Conservation (phyloP, 352 stramenopile genomes). For the Halophytophthora batemanensis region DNA sequence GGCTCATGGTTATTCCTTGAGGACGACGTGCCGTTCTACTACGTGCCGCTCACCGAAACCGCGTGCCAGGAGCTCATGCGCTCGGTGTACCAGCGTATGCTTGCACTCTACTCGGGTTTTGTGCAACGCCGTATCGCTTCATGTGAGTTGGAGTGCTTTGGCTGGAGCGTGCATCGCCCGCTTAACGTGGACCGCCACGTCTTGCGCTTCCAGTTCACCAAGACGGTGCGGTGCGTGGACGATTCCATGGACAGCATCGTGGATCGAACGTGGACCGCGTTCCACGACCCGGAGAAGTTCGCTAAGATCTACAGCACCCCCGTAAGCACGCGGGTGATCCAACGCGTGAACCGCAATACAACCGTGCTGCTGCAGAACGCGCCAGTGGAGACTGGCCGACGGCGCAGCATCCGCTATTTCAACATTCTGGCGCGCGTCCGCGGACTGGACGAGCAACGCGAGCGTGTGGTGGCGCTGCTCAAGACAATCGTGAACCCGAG, state of each 20-base stretch:
- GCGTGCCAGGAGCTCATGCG: conserved; percentile 28
- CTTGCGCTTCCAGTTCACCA: conserved; percentile 49
- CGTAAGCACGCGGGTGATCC: conserved; percentile 34
- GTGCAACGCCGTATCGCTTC: conserved; percentile 24
- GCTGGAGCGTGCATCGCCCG: conserved; percentile 33
- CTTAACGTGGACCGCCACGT: conserved; percentile 17
- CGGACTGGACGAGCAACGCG: conserved; percentile 23
- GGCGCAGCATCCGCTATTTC: conserved; percentile 38
- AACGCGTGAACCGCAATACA: conserved; percentile 32
- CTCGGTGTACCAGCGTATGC: conserved; percentile 32
- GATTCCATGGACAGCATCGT: conserved; percentile 43
- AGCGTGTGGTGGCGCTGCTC: conserved; percentile 37
- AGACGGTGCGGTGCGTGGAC: conserved; percentile 25
- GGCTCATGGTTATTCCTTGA: conserved; percentile 37
- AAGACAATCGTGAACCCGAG: conserved; percentile 40
- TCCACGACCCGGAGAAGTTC: conserved; percentile 34
- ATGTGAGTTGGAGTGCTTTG: conserved; percentile 33
- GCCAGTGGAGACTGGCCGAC: conserved; percentile 19
- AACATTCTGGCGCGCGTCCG: conserved; percentile 36
- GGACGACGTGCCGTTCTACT: conserved; percentile 32
- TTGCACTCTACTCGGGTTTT: conserved; percentile 32
- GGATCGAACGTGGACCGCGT: conserved; percentile 37
- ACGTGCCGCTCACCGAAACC: conserved; percentile 23
- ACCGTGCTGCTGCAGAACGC: conserved; percentile 42
- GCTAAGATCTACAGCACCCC: conserved; percentile 41